Percentiles rank a stretch among this genome's conserved stretches.
phyloP scores from a whole-genome alignment of 768 basidiomycete genomes.

The Auricularia cornea region DNA sequence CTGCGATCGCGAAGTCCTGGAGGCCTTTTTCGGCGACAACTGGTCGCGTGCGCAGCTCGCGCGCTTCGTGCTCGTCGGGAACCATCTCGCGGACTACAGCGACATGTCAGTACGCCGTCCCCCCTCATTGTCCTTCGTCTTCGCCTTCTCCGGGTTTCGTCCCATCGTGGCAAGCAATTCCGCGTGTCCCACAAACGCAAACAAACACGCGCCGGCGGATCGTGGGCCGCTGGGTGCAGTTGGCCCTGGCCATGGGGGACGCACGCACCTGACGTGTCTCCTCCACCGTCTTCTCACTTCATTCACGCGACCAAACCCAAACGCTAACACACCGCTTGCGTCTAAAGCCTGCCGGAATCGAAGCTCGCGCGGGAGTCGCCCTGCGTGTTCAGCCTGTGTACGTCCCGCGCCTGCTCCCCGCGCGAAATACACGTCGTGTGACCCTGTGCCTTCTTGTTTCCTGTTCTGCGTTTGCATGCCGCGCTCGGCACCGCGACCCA shows the following conservation, averaged over 20 bases:
- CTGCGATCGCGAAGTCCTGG: slow-evolving; percentile 65
- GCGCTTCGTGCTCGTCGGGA: slow-evolving; percentile 52
- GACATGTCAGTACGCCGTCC: slow-evolving; percentile 42
- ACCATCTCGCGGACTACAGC: slow-evolving; percentile 56
- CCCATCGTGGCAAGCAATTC: no score
- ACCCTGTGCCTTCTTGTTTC: slow-evolving; percentile 5
- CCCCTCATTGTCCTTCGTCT: not conserved
- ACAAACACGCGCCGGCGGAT: no score
- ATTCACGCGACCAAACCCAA: not conserved
- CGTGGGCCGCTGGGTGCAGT: no score
- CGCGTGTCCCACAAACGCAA: not conserved
- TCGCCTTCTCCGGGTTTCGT: not conserved
- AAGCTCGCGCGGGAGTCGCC: slow-evolving; percentile 45
- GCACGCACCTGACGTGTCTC: slow-evolving; percentile 3
- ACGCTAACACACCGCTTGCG: not conserved
- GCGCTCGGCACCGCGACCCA: no score
- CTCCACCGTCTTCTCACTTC: slow-evolving; percentile 6
- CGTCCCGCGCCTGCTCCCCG: slow-evolving; percentile 15
- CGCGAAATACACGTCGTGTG: slow-evolving; percentile 4
- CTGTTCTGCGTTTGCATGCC: slow-evolving; percentile 4
- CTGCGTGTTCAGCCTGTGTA: slow-evolving; percentile 46
- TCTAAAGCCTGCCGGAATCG: slow-evolving; percentile 40
- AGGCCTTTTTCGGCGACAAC: slow-evolving; percentile 53
- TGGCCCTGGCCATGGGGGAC: no score
- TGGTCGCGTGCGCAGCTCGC: slow-evolving; percentile 42